A percentile compares a stretch with the other conserved stretches of the same genome.
phyloP scores from a whole-genome alignment of 2,329 filamentous ascomycete species.

The Botryotinia convoluta region DNA sequence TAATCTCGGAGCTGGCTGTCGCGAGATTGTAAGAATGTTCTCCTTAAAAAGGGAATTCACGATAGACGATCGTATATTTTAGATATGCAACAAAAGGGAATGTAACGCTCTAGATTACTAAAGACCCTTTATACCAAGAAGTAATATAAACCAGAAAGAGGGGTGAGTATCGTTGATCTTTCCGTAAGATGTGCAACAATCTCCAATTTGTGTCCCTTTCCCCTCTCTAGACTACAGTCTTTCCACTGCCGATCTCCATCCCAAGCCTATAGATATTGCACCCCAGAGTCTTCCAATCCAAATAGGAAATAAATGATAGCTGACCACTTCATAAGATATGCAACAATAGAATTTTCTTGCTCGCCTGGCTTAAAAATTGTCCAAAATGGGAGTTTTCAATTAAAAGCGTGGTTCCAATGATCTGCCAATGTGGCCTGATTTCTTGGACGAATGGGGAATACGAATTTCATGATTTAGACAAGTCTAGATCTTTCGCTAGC shows the following conservation, averaged over 20 bases:
- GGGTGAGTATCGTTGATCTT: slow-evolving; percentile 11
- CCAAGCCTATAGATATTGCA: not conserved
- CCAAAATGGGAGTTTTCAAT: slow-evolving; percentile 9
- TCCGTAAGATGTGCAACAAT: slow-evolving; percentile 13
- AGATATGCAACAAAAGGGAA: slow-evolving; percentile 4
- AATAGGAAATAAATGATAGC: not conserved
- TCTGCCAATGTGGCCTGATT: slow-evolving; percentile 19
- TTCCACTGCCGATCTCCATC: not conserved
- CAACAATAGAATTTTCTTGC: not conserved
- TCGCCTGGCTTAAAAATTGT: not conserved
- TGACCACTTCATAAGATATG: slow-evolving; percentile 3
- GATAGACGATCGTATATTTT: slow-evolving; percentile 10
- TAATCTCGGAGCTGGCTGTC: not conserved
- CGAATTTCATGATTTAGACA: slow-evolving; percentile 16
- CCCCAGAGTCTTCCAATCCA: not conserved
- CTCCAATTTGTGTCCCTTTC: not conserved
- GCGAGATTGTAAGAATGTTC: not conserved
- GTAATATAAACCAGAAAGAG: not conserved
- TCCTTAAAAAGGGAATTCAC: slow-evolving; percentile 14
- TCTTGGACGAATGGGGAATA: not conserved
- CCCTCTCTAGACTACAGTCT: not conserved
- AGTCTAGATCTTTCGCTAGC: slow-evolving; percentile 16
- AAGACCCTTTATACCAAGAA: not conserved
- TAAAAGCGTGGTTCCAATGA: slow-evolving; percentile 9
- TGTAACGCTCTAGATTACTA: not conserved